Base-by-base conservation (phyloP, 805 yeast genomes). In the Wickerhamomyces hampshirensis region DNA sequence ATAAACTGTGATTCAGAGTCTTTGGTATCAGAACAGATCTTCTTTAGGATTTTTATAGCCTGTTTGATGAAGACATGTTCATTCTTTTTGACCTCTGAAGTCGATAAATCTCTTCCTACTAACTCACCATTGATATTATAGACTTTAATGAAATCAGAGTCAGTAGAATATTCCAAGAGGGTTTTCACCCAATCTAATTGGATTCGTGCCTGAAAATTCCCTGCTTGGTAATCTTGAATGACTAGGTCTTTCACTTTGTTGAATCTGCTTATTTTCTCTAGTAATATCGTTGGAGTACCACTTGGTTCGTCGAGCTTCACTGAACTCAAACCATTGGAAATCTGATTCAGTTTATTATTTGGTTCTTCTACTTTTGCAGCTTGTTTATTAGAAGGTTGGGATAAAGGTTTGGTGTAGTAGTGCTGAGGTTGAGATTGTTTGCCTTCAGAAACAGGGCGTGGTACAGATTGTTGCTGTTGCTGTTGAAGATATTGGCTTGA, bases 171-270 rank as follows among this genome's bases (percentile, higher is more conserved):
- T 28, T 71, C 77, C 16, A 80, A 56, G 21, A 82, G 57, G 12
- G 67, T 62, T 42, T 73, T 70, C n/a, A 84, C 82, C 74, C 81
- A 78, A 31, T 66, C 68, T 39, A 80, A 63, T 56, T 80, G 88
- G n/a, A 74, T 56, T 5, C 53, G 60, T 0, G 80, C 73, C 14
- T 73, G 65, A 42, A 71, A 73, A 6, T 38, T 40, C 10, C 37
- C 47, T 29, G 36, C 42, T 32, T 55, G 51, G 37, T 59, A 62
- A 39, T 66, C 69, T 14, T 42, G 45, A 31, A 63, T 47, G 2
- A 69, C 67, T 12, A 43, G 38, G 3, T 60, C 56, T 37, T 66
- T 55, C 4, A 52, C 42, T 4, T 33, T 37, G 12, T 47, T 47
- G 34, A 66, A 66, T n/a, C 55, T 48, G 11, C 34, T 33, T 15